Base-by-base conservation (phyloP, 2,329 filamentous ascomycete species). In the Exserohilum turcica region DNA sequence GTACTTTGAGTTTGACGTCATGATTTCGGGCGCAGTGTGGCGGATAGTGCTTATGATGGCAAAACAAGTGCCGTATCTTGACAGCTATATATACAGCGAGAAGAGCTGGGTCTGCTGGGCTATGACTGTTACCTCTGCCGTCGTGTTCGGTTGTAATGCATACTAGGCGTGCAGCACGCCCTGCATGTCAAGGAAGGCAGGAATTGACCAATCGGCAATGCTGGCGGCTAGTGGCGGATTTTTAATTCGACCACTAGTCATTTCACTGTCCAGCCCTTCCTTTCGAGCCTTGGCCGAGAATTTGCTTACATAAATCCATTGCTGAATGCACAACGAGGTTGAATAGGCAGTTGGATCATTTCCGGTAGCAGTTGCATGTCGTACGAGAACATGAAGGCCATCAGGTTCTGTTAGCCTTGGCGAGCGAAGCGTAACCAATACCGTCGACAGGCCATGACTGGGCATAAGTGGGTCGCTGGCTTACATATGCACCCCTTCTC, bases 1-100 rank as follows among this genome's bases (percentile, higher is more conserved):
- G n/a, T 38, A 43, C 10, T 36, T 28, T 2, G 6, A 24, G n/a
- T 32, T 31, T 48, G 52, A 54, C 36, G 60, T 57, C 62, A 65
- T 65, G 44, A 54, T 43, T 59, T 2, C 21, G 21, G 43, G 44
- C n/a, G 21, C 6, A 35, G 6, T 15, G 18, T 8, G 12, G 6
- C 16, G n/a, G 5, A 32, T 13, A 9, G 18, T 45, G 13, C 28
- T 37, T 33, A 27, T 15, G 43, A 6, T 15, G 38, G 38, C 10
- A 3, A 16, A 54, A 39, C 5, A n/a, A 6, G 12, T 10, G 1
- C 9, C n/a, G n/a, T 5, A 4, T 2, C 19, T 6, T 6, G 5
- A 31, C 7, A 15, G 21, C 9, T 53, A 21, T 53, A 48, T 48
- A 49, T 12, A 39, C 13, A 24, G 8, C n/a, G 8, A 21, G 13